These are phyloP conservation scores for Myxozyma neglecta DNA, from an alignment of 805 yeast genomes.

Conservation along the genomic window DNA sequence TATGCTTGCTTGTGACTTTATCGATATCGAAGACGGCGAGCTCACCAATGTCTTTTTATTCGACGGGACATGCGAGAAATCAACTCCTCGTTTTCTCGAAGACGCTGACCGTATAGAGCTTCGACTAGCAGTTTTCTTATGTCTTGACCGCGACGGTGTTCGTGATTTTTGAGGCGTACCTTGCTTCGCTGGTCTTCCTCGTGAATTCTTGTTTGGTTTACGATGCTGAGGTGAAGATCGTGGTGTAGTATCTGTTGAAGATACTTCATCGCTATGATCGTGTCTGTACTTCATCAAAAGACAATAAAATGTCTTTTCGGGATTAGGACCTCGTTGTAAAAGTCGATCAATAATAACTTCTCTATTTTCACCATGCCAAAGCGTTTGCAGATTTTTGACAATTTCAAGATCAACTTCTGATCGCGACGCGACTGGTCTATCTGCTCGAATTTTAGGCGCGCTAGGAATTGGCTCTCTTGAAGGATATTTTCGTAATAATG, in stretches of 20 bases:
- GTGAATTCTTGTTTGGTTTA: background rate
- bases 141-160: slow-evolving; percentile 21
- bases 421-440: slow-evolving; percentile 40
- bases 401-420: slow-evolving; percentile 72
- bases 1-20: slow-evolving; percentile 9
- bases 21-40: slow-evolving; percentile 9
- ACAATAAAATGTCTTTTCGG: slow-evolving; percentile 81
- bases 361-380: slow-evolving; percentile 76
- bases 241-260: slow-evolving; percentile 17
- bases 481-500: slow-evolving; percentile 70
- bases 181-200: background rate
- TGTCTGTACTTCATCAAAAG: slow-evolving; percentile 69
- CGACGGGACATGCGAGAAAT: slow-evolving; percentile 18
- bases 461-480: background rate
- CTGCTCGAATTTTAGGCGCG: slow-evolving; percentile 31
- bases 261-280: slow-evolving; percentile 50
- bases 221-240: slow-evolving; percentile 14
- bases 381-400: slow-evolving; percentile 68
- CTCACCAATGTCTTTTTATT: background rate
- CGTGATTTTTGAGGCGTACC: background rate
- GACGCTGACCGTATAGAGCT: slow-evolving; percentile 17
- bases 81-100: slow-evolving; percentile 24
- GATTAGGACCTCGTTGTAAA: slow-evolving; percentile 54
- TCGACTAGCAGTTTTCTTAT: slow-evolving; percentile 13
- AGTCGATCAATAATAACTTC: slow-evolving; percentile 54